A percentile compares a stretch with the other conserved stretches of the same genome.
phyloP scores from a whole-genome alignment of 805 yeast species.

The Lachancea nothofagi region DNA sequence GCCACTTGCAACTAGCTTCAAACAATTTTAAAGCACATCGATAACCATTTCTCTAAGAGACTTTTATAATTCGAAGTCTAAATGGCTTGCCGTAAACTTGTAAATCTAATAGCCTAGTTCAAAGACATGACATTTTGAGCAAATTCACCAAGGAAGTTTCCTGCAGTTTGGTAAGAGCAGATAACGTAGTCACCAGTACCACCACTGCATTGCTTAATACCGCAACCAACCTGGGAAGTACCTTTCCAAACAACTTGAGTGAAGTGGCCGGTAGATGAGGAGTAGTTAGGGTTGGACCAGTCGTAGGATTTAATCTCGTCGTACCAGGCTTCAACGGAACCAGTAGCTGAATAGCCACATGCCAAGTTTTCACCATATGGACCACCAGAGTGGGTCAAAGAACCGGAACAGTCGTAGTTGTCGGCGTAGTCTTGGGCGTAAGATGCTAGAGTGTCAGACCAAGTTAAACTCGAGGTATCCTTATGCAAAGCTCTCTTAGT shows the following conservation, averaged over 20 bases:
- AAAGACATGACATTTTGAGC: constrained; percentile 28
- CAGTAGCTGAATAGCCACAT: constrained; percentile 52
- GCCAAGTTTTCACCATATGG: constrained; percentile 81
- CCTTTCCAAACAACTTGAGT: constrained; percentile 79
- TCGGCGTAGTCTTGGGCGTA: constrained; percentile 57
- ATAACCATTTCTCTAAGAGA: no score
- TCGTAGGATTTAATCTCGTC: constrained; percentile 53
- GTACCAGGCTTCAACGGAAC: constrained; percentile 74
- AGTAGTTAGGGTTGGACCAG: constrained; percentile 44
- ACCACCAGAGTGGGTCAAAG: constrained; percentile 62
- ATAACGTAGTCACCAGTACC: constrained; percentile 58
- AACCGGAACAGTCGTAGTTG: constrained; percentile 48
- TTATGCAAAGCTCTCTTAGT: constrained; percentile 50
- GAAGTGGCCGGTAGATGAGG: constrained; percentile 64
- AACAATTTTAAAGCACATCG: constrained; percentile 2
- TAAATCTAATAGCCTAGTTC: constrained; percentile 2
- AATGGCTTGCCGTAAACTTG: neutral
- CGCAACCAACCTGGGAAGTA: constrained; percentile 71
- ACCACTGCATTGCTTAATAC: constrained; percentile 52
- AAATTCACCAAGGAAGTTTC: constrained; percentile 59
- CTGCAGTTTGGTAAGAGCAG: constrained; percentile 72
- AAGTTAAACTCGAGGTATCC: constrained; percentile 36
- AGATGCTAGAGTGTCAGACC: constrained; percentile 50
- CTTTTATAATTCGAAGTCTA: neutral
- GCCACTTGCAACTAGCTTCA: neutral